Conservation (phyloP, 1,284 basidiomycete genomes). For the Apiotrichum gamsii region DNA sequence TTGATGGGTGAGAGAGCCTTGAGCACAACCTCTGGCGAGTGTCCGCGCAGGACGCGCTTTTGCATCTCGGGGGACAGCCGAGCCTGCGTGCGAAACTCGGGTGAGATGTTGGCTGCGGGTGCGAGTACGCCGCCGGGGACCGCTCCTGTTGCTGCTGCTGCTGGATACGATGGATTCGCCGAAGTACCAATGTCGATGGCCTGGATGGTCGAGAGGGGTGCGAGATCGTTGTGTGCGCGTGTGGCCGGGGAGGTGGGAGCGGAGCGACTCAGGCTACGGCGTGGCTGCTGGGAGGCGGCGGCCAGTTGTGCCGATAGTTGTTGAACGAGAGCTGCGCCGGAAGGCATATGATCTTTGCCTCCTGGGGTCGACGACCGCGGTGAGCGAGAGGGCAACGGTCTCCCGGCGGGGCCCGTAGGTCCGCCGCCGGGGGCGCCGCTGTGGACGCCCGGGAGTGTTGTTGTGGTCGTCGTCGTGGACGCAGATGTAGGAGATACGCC, state of each 20-base stretch:
- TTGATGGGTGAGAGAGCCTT: constrained; percentile 7
- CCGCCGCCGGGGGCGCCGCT: too few species aligned
- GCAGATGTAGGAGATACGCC: too few species aligned
- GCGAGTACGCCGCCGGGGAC: not conserved
- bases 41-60: not conserved
- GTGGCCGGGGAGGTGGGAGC: constrained; percentile 10
- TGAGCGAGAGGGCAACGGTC: not conserved
- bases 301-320: not conserved
- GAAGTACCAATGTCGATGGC: constrained; percentile 8
- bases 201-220: constrained; percentile 11
- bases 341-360: too few species aligned
- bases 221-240: constrained; percentile 3
- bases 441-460: too few species aligned
- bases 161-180: not conserved
- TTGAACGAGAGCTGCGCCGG: not conserved
- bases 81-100: not conserved
- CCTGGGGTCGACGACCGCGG: not conserved
- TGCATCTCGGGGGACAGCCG: constrained; percentile 12
- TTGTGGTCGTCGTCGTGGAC: too few species aligned
- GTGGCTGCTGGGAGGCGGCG: not conserved
- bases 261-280: not conserved
- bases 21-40: constrained; percentile 2
- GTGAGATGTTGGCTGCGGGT: not conserved
- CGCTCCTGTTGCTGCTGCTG: not conserved
- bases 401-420: too few species aligned